These are phyloP conservation scores for Coemansia sp. DNA, from an alignment of 192 early-diverging fungal genomes.

Conservation along the genomic window DNA sequence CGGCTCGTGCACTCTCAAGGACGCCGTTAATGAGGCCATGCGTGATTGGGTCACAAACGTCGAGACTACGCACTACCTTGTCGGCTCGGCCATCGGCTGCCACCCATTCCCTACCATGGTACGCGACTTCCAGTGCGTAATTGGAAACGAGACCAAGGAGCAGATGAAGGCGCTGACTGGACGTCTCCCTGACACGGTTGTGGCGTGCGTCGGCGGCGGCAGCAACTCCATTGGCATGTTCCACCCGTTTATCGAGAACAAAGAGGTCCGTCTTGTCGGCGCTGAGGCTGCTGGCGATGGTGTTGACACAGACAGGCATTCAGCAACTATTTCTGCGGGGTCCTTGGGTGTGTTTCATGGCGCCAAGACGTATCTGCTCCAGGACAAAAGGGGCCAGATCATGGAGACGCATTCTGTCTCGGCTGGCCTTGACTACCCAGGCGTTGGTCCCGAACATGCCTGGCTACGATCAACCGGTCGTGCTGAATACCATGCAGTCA, in stretches of 20 bases:
- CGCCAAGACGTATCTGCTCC: slow-evolving; percentile 91
- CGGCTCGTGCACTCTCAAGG: slow-evolving; percentile 89
- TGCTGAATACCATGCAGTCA: slow-evolving; percentile 79
- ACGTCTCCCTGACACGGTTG: slow-evolving; percentile 87
- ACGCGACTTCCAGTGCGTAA: slow-evolving; percentile 97
- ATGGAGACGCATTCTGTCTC: slow-evolving; percentile 92
- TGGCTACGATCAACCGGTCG: slow-evolving; percentile 86
- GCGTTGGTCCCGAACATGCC: slow-evolving; percentile 96
- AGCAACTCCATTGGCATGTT: slow-evolving; percentile 98
- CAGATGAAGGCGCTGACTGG: slow-evolving; percentile 83
- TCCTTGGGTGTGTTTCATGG: slow-evolving; percentile 94
- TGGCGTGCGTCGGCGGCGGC: slow-evolving; percentile 98
- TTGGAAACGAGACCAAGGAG: slow-evolving; percentile 85
- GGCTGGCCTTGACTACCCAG: slow-evolving; percentile 98
- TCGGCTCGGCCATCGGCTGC: slow-evolving; percentile 96
- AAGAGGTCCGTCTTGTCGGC: slow-evolving; percentile 83
- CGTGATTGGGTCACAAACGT: slow-evolving; percentile 99
- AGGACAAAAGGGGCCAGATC: slow-evolving; percentile 97
- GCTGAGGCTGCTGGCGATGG: slow-evolving; percentile 96
- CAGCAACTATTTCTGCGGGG: slow-evolving; percentile 85
- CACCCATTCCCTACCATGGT: slow-evolving; percentile 98
- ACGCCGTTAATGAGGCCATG: slow-evolving; percentile 99
- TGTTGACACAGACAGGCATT: slow-evolving; percentile 83
- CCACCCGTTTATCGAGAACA: slow-evolving; percentile 89
- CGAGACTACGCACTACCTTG: slow-evolving; percentile 90